A percentile compares a stretch with the other conserved stretches of the same genome.
Evolutionary conservation across 805 yeast genomes (phyloP).

Genomic region (Peterozyma xylosa): DNA sequence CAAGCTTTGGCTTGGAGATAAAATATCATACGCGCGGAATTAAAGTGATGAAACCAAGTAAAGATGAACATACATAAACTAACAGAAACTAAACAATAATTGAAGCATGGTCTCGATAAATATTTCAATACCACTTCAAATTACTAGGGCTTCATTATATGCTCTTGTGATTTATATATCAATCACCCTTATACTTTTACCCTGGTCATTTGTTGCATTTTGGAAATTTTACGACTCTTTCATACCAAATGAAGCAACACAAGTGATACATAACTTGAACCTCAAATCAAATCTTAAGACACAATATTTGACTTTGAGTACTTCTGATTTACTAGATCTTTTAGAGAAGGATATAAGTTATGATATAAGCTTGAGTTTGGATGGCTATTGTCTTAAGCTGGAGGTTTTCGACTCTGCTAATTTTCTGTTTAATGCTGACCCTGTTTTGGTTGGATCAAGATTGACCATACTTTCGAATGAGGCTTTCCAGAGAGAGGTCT

Average conservation of each 20-base stretch:
- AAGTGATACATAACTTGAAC: background rate
- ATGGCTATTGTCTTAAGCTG: slow-evolving; percentile 1
- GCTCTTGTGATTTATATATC: background rate
- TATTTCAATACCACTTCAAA: background rate
- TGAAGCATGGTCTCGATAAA: slow-evolving; percentile 2
- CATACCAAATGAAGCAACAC: background rate
- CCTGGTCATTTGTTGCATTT: slow-evolving; percentile 3
- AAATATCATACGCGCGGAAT: no score
- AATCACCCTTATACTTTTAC: slow-evolving; percentile 1
- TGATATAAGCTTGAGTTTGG: background rate
- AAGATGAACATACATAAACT: no score
- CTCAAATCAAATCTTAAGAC: background rate
- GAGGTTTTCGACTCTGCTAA: background rate
- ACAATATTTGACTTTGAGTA: slow-evolving; percentile 3
- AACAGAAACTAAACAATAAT: no score
- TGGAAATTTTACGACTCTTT: slow-evolving; percentile 3
- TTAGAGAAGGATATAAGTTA: background rate
- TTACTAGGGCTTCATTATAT: slow-evolving; percentile 3
- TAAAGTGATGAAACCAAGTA: no score
- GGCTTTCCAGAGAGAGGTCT: background rate
- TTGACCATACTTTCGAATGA: background rate
- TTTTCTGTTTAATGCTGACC: background rate
- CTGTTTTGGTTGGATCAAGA: background rate
- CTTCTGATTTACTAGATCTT: background rate
- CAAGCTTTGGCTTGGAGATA: no score